Evolutionary conservation across 1,284 basidiomycete species (phyloP), one percentile per base, ranked within the genome.

Genomic region (Cutaneotrichosporon sp.): DNA sequence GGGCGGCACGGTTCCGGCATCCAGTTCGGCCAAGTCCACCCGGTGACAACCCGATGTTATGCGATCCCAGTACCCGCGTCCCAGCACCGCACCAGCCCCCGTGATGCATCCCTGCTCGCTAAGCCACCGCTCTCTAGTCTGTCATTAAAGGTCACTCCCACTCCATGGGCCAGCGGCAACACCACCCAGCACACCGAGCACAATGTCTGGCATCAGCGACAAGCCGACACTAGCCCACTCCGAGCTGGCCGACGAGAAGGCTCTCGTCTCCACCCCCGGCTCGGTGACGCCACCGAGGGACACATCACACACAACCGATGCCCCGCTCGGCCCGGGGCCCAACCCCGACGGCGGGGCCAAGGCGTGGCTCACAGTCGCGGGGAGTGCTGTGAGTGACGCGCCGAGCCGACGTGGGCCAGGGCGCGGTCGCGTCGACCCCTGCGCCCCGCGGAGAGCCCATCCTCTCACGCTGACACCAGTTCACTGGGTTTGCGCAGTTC

Each of bases 341-440:
- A 18, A 18, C 3, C 47, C 47, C 3, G 62, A 64, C 46, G 62
- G 62, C 31, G 62, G 62, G 3, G 11, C 16, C 2, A 52, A 50
- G 24, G 62, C 62, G 9, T 64, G 62, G 62, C 27, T 57, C 22
- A 60, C 55, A 1, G 50, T 64, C 29, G 62, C 54, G 6, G 62
- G 62, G 34, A 25, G 43, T 10, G 60, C 57, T 14, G 47, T 50
- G 25, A 29, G 47, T 50, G n/a, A n/a, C n/a, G n/a, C n/a, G n/a
- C n/a, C n/a, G n/a, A n/a, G n/a, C n/a, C 47, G 18, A 6, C 24
- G 47, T 29, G 29, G 29, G 29, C 29, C 29, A 29, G 29, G 29
- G 29, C 29, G 29, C 29, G 29, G 29, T 9, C 9, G 29, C 9
- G 29, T n/a, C 4, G 29, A 29, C 29, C 29, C 29, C 29, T 29